Evolutionary conservation across 2,329 filamentous ascomycete genomes (phyloP), one percentile per base, ranked within the genome.

Genomic region (Gaeumannomyces tritici): DNA sequence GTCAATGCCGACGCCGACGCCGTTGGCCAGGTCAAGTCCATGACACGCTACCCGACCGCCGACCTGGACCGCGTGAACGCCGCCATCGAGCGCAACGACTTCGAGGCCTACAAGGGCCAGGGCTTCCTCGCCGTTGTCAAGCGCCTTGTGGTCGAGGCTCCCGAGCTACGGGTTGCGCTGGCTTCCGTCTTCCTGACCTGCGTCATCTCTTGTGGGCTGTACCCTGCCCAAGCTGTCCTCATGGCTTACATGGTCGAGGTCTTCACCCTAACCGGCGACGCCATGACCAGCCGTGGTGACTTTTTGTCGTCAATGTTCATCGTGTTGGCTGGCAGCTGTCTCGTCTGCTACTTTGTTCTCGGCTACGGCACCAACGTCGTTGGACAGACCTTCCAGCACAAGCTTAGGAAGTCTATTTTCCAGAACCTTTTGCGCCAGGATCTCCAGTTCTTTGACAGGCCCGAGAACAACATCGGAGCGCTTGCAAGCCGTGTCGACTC

Each of bases 371-470:
- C 74, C 21, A 77, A 76, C 18, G 55, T 56, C 7, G 55, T 56
- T 11, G 55, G 55, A 64, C 63, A 66, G 55, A 63, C 59, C 4
- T 67, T 72, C 55, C 54, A 65, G 31, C 64, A 63, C 33, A 74
- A 76, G 62, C 70, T 77, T 15, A 72, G 74, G 0, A 76, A 78
- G 61, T 77, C 5, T 70, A 73, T 31, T 8, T 97, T 99, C 79
- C 83, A 93, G 35, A 82, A 88, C 28, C 91, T 98, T 78, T 84
- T 98, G 61, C 89, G 93, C 66, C 93, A 98, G 74, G 95, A 98
- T 65, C 93, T 98, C 63, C 80, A 86, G 29, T 98, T 93, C 74
- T 99, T 97, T 68, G 95, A 98, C 73, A 82, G 81, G 56, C 90
- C 96, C 66, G 89, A 95, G 73, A 96, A 98, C 73, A 92, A 89